Conservation (phyloP, 2,329 filamentous ascomycete genomes). For the Aureobasidium sp. region DNA sequence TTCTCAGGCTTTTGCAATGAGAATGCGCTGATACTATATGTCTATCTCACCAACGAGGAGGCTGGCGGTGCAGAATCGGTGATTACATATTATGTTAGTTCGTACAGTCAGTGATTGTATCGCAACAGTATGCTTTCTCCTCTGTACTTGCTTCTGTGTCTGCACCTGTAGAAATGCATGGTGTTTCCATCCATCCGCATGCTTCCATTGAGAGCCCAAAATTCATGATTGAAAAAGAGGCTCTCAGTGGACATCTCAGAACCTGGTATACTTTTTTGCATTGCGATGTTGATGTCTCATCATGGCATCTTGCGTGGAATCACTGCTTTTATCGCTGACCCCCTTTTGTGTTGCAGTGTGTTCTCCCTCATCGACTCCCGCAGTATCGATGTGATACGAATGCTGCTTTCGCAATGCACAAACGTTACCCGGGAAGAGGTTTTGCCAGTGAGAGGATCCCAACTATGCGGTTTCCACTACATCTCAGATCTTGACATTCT, state of each 20-base stretch:
- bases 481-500: background rate
- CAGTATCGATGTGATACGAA: background rate
- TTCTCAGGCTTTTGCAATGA: slow-evolving; percentile 61
- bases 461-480: background rate
- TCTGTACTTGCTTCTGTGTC: background rate
- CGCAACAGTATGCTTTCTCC: background rate
- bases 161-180: background rate
- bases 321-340: background rate
- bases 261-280: background rate
- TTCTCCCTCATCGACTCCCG: background rate
- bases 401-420: background rate
- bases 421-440: too few species aligned
- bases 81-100: slow-evolving; percentile 61
- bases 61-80: slow-evolving; percentile 65
- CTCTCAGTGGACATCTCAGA: background rate
- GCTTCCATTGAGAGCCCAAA: background rate
- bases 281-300: background rate
- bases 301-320: background rate
- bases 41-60: slow-evolving; percentile 68
- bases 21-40: slow-evolving; percentile 74
- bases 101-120: slow-evolving; percentile 39
- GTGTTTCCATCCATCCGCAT: background rate
- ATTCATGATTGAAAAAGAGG: background rate
- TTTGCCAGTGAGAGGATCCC: background rate
- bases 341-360: background rate